Conservation (phyloP, 768 basidiomycete species). For the Artomyces pyxidatus region DNA sequence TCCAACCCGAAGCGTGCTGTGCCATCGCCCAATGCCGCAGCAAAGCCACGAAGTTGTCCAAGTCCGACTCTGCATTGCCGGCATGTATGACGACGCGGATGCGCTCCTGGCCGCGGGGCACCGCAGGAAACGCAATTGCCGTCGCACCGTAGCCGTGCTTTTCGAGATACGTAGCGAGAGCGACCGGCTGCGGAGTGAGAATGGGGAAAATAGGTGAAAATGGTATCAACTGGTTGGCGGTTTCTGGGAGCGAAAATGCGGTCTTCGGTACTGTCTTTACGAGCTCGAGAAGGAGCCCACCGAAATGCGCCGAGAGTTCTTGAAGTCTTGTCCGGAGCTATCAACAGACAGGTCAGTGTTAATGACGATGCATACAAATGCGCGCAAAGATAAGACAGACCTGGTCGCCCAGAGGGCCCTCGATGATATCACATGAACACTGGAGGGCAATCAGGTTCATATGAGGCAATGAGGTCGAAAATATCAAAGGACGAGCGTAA, state of each 20-base stretch:
- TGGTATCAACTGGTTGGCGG: background rate
- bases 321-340: background rate
- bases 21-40: background rate
- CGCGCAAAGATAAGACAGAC: no score
- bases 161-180: constrained; percentile 10
- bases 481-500: constrained; percentile 9
- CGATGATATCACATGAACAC: constrained; percentile 7
- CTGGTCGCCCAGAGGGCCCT: constrained; percentile 7
- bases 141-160: constrained; percentile 7
- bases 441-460: constrained; percentile 6
- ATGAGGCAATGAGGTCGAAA: constrained; percentile 11
- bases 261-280: background rate
- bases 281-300: background rate
- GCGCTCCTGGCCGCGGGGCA: constrained; percentile 14
- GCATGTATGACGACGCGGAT: constrained; percentile 15
- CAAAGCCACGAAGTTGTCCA: constrained; percentile 25
- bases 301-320: background rate
- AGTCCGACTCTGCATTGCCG: constrained; percentile 19
- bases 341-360: no score
- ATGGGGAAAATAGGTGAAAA: constrained; percentile 9
- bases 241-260: background rate
- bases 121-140: constrained; percentile 10
- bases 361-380: no score
- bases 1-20: no score
- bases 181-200: constrained; percentile 5